These are phyloP conservation scores for Tricholoma terreum DNA, from an alignment of 768 basidiomycete species.

Conservation along the genomic window DNA sequence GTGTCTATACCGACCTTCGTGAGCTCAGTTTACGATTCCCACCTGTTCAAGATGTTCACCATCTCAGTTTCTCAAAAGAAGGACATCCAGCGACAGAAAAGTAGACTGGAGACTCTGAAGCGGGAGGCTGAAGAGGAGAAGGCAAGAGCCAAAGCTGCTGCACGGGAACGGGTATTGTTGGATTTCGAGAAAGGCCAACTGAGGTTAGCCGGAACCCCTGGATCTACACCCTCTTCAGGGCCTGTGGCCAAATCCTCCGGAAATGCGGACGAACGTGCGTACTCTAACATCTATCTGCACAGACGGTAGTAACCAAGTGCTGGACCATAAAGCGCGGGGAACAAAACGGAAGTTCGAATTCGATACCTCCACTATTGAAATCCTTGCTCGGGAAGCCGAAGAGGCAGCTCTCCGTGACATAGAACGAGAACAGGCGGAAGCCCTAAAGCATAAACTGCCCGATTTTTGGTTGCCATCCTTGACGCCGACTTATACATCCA, in stretches of 20 bases:
- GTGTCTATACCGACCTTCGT: slow-evolving; percentile 83
- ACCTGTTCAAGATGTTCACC: slow-evolving; percentile 6
- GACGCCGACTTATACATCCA: slow-evolving; percentile 75
- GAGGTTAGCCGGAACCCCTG: slow-evolving; percentile 51
- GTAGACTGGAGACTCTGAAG: slow-evolving; percentile 67
- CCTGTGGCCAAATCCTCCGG: slow-evolving; percentile 38
- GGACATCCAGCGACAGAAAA: slow-evolving; percentile 90
- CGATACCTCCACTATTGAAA: slow-evolving; percentile 67
- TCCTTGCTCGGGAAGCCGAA: slow-evolving; percentile 76
- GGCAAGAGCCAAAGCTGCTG: slow-evolving; percentile 61
- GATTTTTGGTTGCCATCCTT: slow-evolving; percentile 97
- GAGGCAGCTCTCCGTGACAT: slow-evolving; percentile 82
- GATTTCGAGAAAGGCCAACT: slow-evolving; percentile 91
- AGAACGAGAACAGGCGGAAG: slow-evolving; percentile 81
- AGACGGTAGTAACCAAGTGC: not conserved
- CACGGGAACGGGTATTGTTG: slow-evolving; percentile 81
- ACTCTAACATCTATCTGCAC: not conserved
- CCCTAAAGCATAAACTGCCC: slow-evolving; percentile 83
- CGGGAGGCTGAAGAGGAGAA: slow-evolving; percentile 81
- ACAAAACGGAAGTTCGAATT: slow-evolving; percentile 87
- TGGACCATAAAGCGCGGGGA: slow-evolving; percentile 43
- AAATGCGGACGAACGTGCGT: slow-evolving; percentile 33
- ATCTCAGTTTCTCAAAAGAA: slow-evolving; percentile 80
- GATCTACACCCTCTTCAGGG: slow-evolving; percentile 11
- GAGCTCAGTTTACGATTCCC: slow-evolving; percentile 25